Percentiles rank a stretch among this genome's conserved stretches.
Evolutionary conservation across 768 basidiomycete genomes (phyloP).

Genomic region (Leccinum subgranulosum): DNA sequence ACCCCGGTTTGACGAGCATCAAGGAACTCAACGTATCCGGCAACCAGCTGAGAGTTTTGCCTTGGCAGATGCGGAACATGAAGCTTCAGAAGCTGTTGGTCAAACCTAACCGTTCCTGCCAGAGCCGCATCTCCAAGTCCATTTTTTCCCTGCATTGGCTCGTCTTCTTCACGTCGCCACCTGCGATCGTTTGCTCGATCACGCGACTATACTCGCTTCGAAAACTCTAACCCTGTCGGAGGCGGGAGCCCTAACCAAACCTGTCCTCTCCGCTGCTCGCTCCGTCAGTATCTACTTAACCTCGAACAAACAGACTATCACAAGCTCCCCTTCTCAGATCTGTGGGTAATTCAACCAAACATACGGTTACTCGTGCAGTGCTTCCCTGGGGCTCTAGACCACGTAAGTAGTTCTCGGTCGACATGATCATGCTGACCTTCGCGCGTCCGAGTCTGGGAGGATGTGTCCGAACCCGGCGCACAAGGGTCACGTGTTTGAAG

Average conservation of each 20-base stretch:
- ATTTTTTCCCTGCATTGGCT: not conserved
- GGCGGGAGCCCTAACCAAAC: not conserved
- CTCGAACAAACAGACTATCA: too few relatives aligned
- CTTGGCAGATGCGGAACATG: conserved; percentile 61
- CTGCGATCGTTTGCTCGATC: conserved; percentile 12
- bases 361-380: conserved; percentile 28
- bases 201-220: conserved; percentile 9
- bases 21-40: conserved; percentile 57
- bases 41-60: conserved; percentile 57
- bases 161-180: not conserved
- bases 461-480: conserved; percentile 45
- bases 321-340: too few relatives aligned
- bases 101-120: conserved; percentile 59
- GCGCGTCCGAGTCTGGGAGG: conserved; percentile 21
- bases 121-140: conserved; percentile 25
- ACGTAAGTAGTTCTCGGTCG: conserved; percentile 20
- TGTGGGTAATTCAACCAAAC: conserved; percentile 6
- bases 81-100: conserved; percentile 44
- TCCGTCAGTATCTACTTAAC: too few relatives aligned
- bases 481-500: conserved; percentile 38
- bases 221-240: not conserved
- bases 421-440: conserved; percentile 1
- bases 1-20: conserved; percentile 41
- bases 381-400: conserved; percentile 27
- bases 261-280: conserved; percentile 11